Base-by-base conservation (phyloP, 2,329 filamentous ascomycete species). In the Diaporthe sp. region DNA sequence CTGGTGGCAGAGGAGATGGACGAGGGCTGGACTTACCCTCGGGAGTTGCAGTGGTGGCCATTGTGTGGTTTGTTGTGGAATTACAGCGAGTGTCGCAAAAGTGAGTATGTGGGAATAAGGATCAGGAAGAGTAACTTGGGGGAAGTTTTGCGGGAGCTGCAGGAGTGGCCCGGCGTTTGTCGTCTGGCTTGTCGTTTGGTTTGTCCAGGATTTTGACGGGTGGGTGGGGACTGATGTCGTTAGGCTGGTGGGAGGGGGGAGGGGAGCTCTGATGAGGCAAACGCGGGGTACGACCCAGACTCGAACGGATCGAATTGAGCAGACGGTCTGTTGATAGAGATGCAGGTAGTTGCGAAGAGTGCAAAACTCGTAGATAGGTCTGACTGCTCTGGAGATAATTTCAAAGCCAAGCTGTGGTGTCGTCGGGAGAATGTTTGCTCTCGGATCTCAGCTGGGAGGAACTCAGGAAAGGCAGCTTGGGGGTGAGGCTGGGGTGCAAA, bases 11-110 rank as follows among this genome's bases (percentile, higher is more conserved):
- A 42, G 10, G 19, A 38, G 40, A 40, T 45, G 15, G 68, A 58
- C 30, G 33, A 61, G 45, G 45, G 58, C 73, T 33, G 55, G 57
- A 80, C 84, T 77, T 82, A 86, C 84, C 84, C 81, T 86, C 84
- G 72, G 84, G 84, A 76, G 80, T 83, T 71, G 77, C 76, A 60
- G 77, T 78, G 57, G 75, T 75, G 78, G 82, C 78, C 78, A 80
- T 82, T 76, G 72, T 79, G 74, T 72, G 73, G 45, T 76, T 67
- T 69, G 64, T 40, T 45, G 50, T 33, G 38, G 52, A 28, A 52
- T 45, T 47, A 35, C 64, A 57, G 71, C n/a, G 33, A 30, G 33
- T 54, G 50, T 73, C 58, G 40, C 50, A 54, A 35, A 35, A 35
- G 61, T 55, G 50, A 58, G 38, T n/a, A 68, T 57, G 71, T 72